Percentiles rank a stretch among this genome's conserved stretches.
Evolutionary conservation across 352 stramenopile genomes (phyloP).

Genomic region (Phytophthora sp.): DNA sequence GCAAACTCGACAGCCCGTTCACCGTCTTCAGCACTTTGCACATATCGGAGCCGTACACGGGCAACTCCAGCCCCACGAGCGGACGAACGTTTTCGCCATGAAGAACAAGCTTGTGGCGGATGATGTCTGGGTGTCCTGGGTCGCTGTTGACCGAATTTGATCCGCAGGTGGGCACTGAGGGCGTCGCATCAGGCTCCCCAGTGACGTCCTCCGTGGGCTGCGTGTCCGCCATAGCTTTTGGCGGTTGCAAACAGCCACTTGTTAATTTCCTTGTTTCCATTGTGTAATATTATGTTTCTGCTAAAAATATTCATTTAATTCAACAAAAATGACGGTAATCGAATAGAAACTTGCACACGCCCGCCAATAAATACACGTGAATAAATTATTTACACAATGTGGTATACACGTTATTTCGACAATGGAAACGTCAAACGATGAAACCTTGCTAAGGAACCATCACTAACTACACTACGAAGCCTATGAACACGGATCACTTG

Average conservation of each 20-base stretch:
- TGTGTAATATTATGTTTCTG: neutral
- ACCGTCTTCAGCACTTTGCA: slow-evolving; percentile 63
- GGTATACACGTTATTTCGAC: slow-evolving; percentile 34
- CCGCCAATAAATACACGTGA: slow-evolving; percentile 9
- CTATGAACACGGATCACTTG: slow-evolving; percentile 23
- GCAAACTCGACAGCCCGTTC: slow-evolving; percentile 57
- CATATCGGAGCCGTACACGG: slow-evolving; percentile 60
- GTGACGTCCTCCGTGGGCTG: slow-evolving; percentile 13
- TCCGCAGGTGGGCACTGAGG: slow-evolving; percentile 8
- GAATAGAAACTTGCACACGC: neutral
- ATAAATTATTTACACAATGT: slow-evolving; percentile 33
- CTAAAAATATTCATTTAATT: neutral
- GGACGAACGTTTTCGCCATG: slow-evolving; percentile 41
- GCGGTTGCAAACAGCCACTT: slow-evolving; percentile 2
- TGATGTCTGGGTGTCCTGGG: neutral
- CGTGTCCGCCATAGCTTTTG: slow-evolving; percentile 39
- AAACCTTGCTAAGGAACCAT: slow-evolving; percentile 3
- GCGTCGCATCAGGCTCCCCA: neutral
- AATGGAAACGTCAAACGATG: slow-evolving; percentile 24
- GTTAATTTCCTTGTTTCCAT: neutral
- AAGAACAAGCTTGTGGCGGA: slow-evolving; percentile 41
- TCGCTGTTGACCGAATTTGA: slow-evolving; percentile 6
- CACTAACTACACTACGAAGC: slow-evolving; percentile 20
- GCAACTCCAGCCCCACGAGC: slow-evolving; percentile 71
- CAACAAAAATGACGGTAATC: neutral